These are phyloP conservation scores for Centaurea solstitialis DNA, from an alignment of 129 eudicot genomes.

Conservation along the genomic window DNA sequence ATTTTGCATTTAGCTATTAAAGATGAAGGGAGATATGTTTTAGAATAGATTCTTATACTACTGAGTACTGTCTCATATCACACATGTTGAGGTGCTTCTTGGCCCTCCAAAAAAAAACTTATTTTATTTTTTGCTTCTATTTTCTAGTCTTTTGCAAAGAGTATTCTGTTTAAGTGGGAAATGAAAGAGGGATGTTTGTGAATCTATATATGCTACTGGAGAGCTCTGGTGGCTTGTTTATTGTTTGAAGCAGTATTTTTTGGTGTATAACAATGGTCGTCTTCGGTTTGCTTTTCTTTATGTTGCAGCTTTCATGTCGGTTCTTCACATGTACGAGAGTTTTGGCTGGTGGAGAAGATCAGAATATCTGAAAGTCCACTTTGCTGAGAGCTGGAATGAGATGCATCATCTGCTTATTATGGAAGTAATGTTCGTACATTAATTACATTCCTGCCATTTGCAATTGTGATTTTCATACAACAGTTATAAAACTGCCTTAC, in stretches of 20 bases:
- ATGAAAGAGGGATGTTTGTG: background rate
- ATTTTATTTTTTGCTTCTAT: background rate
- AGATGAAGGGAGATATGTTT: background rate
- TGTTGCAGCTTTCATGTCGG: conserved; percentile 91
- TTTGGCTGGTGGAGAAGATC: conserved; percentile 99
- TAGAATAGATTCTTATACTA: background rate
- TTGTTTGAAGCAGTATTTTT: background rate
- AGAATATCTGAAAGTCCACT: conserved; percentile 94
- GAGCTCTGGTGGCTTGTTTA: conserved; percentile 14
- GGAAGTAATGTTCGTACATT: conserved; percentile 66
- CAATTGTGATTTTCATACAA: background rate
- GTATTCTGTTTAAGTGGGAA: conserved; percentile 4
- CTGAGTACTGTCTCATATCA: background rate
- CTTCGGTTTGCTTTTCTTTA: background rate
- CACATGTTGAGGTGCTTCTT: background rate
- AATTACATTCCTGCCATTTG: background rate
- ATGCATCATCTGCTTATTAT: conserved; percentile 99
- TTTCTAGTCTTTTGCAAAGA: background rate
- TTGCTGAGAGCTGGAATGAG: conserved; percentile 99
- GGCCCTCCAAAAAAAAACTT: background rate
- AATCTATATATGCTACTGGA: conserved; percentile 19
- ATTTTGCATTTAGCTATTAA: background rate
- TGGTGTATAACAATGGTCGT: background rate
- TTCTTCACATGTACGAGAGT: conserved; percentile 90
- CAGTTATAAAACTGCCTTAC: background rate